Base-by-base conservation (phyloP, 805 yeast genomes). In the Barnettozyma vustinii region DNA sequence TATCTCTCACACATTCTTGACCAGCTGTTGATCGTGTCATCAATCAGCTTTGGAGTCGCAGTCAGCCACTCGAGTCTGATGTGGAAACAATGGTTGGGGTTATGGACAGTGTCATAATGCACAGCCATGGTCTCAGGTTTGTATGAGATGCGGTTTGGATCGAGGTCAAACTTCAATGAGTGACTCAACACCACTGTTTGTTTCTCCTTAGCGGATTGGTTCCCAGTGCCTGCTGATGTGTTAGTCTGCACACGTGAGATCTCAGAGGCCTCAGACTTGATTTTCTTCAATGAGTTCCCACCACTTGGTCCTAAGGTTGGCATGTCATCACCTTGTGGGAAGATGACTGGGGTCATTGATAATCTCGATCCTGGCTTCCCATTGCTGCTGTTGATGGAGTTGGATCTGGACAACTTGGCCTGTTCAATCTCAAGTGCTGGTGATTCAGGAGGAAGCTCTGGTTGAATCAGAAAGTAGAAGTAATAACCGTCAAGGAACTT, bases 41-140 rank as follows among this genome's bases (percentile, higher is more conserved):
- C 97, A 44, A 88, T 80, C 30, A 87, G 69, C 61, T 86, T 87
- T 2, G 96, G 85, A 0, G 98, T 89, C 0, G 96, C 82, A 52
- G 86, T 88, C 30, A 92, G 69, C 99, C 99, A 94, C 62, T 94
- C 97, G 13, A 92, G 65, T 42, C 96, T 73, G 30, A 94, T 76
- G 60, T 92, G 98, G 69, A 83, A 94, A 61, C 97, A 91, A 59
- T 91, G 96, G 56, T 87, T 92, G 0, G 97, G 97, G 61, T 91
- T 92, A 63, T 90, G 97, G 3, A 91, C 91, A 40, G 83, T 76
- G 62, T 94, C 99, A 60, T 88, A 87, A 66, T 92, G 97, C 1
- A 94, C 89, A 6, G 81, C 80, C 41, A 90, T 72, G 2, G 82
- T 65, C 56, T 94, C 99, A 0, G 85, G 84, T 48, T 90, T 79